Percentiles rank a stretch among this genome's conserved stretches.
Conservation (phyloP, 1,284 basidiomycete genomes). For the Cutaneotrichosporon sp. region DNA sequence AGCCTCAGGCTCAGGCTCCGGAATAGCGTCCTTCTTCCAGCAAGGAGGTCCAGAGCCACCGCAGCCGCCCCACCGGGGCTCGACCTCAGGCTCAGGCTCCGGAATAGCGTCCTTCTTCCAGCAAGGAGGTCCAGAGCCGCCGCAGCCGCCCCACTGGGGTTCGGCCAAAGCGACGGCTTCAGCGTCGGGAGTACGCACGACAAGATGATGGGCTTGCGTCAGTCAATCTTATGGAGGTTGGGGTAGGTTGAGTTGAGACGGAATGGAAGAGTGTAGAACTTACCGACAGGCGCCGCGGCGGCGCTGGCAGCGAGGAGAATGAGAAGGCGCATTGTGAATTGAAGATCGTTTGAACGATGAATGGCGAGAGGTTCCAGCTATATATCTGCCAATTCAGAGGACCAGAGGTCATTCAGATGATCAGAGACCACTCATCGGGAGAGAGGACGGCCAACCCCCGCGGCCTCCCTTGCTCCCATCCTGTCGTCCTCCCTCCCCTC, state of each 20-base stretch:
- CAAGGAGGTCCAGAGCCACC: neutral
- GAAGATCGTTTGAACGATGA: neutral
- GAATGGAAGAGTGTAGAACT: neutral
- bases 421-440: neutral
- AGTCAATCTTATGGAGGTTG: neutral
- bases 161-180: conserved; percentile 2
- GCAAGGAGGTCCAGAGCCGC: neutral
- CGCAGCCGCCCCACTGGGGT: neutral
- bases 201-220: neutral
- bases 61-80: neutral
- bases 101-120: neutral
- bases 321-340: neutral
- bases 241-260: neutral
- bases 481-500: neutral
- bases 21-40: conserved; percentile 6
- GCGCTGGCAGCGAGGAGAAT: neutral
- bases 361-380: neutral
- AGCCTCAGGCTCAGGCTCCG: conserved; percentile 6
- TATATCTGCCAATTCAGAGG: neutral
- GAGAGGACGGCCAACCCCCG: no score
- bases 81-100: neutral
- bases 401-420: neutral
- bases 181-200: no score
- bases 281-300: neutral
- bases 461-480: no score